Percentiles rank a stretch among this genome's conserved stretches.
These are phyloP conservation scores for Ophiostoma quercus DNA, from an alignment of 2,329 filamentous ascomycete genomes.

Conservation along the genomic window DNA sequence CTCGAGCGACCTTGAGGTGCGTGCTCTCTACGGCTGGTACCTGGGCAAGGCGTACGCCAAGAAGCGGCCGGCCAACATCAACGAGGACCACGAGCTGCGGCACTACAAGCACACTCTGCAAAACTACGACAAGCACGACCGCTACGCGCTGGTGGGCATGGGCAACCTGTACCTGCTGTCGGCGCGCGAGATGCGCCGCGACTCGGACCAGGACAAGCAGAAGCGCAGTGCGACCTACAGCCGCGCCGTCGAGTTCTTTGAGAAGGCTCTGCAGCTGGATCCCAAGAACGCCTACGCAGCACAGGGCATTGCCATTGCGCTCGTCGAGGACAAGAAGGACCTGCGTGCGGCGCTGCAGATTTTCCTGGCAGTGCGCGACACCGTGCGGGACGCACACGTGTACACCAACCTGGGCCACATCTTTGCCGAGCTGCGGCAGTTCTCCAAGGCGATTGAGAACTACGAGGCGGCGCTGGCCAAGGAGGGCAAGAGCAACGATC, in stretches of 20 bases:
- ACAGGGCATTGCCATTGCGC: conserved; percentile 88
- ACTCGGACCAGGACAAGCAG: conserved; percentile 83
- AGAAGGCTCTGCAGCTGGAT: conserved; percentile 93
- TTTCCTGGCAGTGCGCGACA: conserved; percentile 85
- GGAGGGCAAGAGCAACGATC: conserved; percentile 67
- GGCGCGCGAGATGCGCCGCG: conserved; percentile 89
- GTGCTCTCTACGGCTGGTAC: conserved; percentile 93
- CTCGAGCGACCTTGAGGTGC: conserved; percentile 80
- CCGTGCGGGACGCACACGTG: conserved; percentile 79
- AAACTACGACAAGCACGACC: conserved; percentile 92
- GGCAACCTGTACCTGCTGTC: conserved; percentile 84
- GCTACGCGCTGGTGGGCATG: conserved; percentile 96
- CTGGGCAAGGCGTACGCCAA: conserved; percentile 74
- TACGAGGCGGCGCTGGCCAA: conserved; percentile 82
- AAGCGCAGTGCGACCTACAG: conserved; percentile 82
- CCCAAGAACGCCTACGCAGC: conserved; percentile 93
- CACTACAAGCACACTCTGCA: conserved; percentile 96
- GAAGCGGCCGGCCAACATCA: conserved; percentile 72
- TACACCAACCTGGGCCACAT: conserved; percentile 92
- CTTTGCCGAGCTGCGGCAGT: conserved; percentile 86
- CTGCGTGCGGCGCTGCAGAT: conserved; percentile 75
- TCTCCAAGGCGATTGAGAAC: conserved; percentile 84
- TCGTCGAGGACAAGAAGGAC: conserved; percentile 93
- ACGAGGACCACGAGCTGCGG: conserved; percentile 84
- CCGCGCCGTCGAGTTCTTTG: conserved; percentile 95